Percentiles rank a stretch among this genome's conserved stretches.
phyloP scores from a whole-genome alignment of 2,329 filamentous ascomycete genomes.

The Aspergillus aculeatus region DNA sequence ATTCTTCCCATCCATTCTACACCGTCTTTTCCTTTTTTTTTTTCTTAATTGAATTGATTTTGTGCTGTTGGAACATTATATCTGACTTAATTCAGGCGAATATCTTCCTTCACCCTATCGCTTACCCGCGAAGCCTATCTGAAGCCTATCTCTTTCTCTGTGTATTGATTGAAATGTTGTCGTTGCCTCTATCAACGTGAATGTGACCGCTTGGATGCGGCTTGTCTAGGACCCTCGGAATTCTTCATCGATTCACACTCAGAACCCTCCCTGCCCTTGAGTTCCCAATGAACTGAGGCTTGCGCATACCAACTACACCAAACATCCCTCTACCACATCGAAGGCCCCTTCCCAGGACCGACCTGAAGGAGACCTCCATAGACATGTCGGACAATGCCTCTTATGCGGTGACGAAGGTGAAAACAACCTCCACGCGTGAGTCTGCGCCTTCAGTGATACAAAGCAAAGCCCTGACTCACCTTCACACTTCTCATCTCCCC shows the following conservation, averaged over 20 bases:
- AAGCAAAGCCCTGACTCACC: background rate
- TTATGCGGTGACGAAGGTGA: constrained; percentile 30
- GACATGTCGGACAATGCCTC: constrained; percentile 34
- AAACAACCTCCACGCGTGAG: constrained; percentile 33
- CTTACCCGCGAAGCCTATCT: background rate
- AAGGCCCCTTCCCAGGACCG: constrained; percentile 5
- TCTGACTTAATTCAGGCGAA: background rate
- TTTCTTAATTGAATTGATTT: background rate
- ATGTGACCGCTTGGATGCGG: constrained; percentile 9
- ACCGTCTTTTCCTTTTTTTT: background rate
- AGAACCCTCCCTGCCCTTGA: background rate
- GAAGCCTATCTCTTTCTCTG: background rate
- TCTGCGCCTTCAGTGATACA: background rate
- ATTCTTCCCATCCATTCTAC: background rate
- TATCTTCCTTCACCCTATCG: background rate
- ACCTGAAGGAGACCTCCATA: constrained; percentile 4
- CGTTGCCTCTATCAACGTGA: constrained; percentile 3
- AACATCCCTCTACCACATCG: background rate
- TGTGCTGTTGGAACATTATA: background rate
- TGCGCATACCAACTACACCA: background rate
- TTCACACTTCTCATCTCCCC: background rate
- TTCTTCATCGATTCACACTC: background rate
- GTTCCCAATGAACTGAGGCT: constrained; percentile 2
- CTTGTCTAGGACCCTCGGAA: constrained; percentile 4
- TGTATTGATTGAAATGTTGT: constrained; percentile 8